These are phyloP conservation scores for Neonectria faginata DNA, from an alignment of 2,329 filamentous ascomycete species.

Conservation along the genomic window DNA sequence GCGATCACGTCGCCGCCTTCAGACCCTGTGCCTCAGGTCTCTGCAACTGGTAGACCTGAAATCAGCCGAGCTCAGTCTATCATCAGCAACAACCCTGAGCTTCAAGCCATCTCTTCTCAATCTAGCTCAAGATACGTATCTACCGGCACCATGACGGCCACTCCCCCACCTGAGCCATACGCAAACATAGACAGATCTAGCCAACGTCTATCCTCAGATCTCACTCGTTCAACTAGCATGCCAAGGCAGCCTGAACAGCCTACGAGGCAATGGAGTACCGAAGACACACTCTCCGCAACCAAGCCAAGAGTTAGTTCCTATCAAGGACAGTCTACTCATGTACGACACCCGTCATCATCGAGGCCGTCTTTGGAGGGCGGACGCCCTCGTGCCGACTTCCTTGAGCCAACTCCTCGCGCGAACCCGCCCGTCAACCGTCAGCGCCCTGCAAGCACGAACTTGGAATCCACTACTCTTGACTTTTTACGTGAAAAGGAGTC, in stretches of 20 bases:
- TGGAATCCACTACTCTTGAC: constrained; percentile 81
- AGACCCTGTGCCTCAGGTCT: constrained; percentile 53
- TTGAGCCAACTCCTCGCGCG: constrained; percentile 40
- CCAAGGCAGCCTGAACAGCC: constrained; percentile 42
- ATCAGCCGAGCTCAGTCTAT: constrained; percentile 73
- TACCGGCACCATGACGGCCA: constrained; percentile 83
- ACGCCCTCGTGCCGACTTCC: constrained; percentile 42
- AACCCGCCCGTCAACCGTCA: constrained; percentile 61
- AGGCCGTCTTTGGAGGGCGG: constrained; percentile 45
- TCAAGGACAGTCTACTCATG: constrained; percentile 44
- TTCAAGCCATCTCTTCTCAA: constrained; percentile 67
- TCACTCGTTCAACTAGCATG: constrained; percentile 45
- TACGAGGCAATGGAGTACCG: constrained; percentile 28
- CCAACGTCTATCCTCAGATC: constrained; percentile 40
- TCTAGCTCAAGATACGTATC: constrained; percentile 59
- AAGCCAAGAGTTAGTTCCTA: constrained; percentile 41
- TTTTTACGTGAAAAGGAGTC: constrained; percentile 83
- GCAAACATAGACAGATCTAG: constrained; percentile 28
- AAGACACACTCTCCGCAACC: constrained; percentile 36
- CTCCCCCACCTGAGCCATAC: constrained; percentile 61
- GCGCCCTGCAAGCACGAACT: constrained; percentile 83
- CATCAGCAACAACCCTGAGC: constrained; percentile 71
- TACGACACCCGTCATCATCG: constrained; percentile 43
- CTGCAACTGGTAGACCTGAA: constrained; percentile 58
- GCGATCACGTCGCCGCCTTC: constrained; percentile 42